phyloP scores from a whole-genome alignment of 306 rosid genomes.

The Cucurbita moschata region DNA sequence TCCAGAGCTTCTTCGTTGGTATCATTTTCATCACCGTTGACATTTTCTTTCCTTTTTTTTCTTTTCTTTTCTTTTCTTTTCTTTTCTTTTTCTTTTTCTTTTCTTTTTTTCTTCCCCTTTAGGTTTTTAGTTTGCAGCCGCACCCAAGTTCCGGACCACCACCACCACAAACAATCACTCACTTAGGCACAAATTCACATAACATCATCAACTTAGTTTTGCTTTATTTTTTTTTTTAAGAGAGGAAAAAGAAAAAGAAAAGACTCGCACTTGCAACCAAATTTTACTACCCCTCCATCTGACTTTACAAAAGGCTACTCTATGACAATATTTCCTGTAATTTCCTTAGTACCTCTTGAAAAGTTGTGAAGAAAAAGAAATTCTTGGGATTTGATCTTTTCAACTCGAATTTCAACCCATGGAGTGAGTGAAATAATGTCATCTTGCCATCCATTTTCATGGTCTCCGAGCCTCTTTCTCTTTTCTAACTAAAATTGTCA shows the following conservation, averaged over 20 bases:
- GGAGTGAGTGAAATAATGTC: neutral
- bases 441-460: neutral
- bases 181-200: constrained; percentile 32
- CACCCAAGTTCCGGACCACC: constrained; percentile 62
- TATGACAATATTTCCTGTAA: constrained; percentile 25
- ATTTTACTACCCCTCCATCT: constrained; percentile 30
- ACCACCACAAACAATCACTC: constrained; percentile 35
- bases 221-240: constrained; percentile 38
- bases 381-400: constrained; percentile 36
- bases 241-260: neutral
- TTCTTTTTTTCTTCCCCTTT: constrained; percentile 17
- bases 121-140: constrained; percentile 12
- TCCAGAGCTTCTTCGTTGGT: constrained; percentile 28
- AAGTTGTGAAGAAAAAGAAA: constrained; percentile 36
- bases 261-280: constrained; percentile 8
- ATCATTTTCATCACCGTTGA: constrained; percentile 61
- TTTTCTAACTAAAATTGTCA: neutral
- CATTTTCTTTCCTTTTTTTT: constrained; percentile 17
- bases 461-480: neutral
- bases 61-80: neutral
- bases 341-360: constrained; percentile 18
- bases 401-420: constrained; percentile 1
- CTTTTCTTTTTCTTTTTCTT: constrained; percentile 11
- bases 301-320: constrained; percentile 46
- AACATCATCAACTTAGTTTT: constrained; percentile 25